phyloP scores from a whole-genome alignment of 176 grass and related monocot species.

The barley (Hordeum vulgare) region MorexV3_pseudomolecules_assembly NC_058521.1:567960320-567960819 shows the following conservation, averaged over 20 bases:
- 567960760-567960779: slow-evolving; percentile 76
- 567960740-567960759: slow-evolving; percentile 37
- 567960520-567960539: background rate
- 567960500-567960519: slow-evolving; percentile 23
- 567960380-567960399: too few relatives aligned
- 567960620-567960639: slow-evolving; percentile 55
- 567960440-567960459: background rate
- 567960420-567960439: background rate
- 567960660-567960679: background rate
- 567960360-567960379: too few relatives aligned
- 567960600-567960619: slow-evolving; percentile 61
- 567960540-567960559: background rate
- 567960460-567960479: slow-evolving; percentile 4
- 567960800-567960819: slow-evolving; percentile 51
- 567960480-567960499: slow-evolving; percentile 31
- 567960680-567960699: background rate
- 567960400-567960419: background rate
- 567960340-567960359: too few relatives aligned
- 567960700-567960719: background rate
- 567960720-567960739: background rate
- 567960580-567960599: slow-evolving; percentile 41
- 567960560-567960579: slow-evolving; percentile 25
- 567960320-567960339: too few relatives aligned
- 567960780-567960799: slow-evolving; percentile 72
- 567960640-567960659: slow-evolving; percentile 32